These are phyloP conservation scores for Xerocomellus dryophilus DNA, from an alignment of 768 basidiomycete genomes.

Conservation along the genomic window DNA sequence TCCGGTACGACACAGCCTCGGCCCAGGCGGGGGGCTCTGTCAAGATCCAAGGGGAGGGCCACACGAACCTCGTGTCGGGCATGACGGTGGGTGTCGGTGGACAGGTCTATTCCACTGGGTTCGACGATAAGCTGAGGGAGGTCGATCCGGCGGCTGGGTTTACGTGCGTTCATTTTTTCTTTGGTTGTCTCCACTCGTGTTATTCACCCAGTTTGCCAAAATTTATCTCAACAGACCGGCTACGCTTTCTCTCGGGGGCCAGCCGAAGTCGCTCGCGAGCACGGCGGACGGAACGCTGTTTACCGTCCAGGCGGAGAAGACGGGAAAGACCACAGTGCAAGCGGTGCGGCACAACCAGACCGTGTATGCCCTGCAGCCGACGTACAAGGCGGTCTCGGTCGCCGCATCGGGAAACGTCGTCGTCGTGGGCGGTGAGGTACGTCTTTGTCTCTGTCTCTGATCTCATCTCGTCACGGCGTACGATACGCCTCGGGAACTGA, in stretches of 20 bases:
- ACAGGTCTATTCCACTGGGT: conserved; percentile 69
- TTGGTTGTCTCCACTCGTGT: background rate
- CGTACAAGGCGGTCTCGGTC: conserved; percentile 55
- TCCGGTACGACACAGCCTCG: conserved; percentile 51
- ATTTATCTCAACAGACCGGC: conserved; percentile 42
- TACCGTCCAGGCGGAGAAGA: conserved; percentile 45
- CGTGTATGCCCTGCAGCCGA: conserved; percentile 52
- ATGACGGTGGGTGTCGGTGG: conserved; percentile 48
- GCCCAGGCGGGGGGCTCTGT: conserved; percentile 18
- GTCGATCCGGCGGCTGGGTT: conserved; percentile 41
- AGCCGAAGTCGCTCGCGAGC: conserved; percentile 66
- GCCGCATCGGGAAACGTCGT: conserved; percentile 51
- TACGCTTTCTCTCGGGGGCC: conserved; percentile 50
- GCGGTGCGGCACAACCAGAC: conserved; percentile 70
- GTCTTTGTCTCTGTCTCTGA: conserved; percentile 21
- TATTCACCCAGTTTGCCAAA: background rate
- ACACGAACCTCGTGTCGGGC: conserved; percentile 66
- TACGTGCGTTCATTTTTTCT: conserved; percentile 25
- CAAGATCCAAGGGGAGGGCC: conserved; percentile 60
- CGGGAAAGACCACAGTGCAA: conserved; percentile 47
- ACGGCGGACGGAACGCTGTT: conserved; percentile 63
- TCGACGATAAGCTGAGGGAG: conserved; percentile 76
- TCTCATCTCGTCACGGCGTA: background rate
- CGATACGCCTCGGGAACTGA: background rate
- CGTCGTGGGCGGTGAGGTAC: conserved; percentile 74